A percentile compares a stretch with the other conserved stretches of the same genome.
Conservation (phyloP, 164 flowering plant species). For the Liriodendron chinense region DNA sequence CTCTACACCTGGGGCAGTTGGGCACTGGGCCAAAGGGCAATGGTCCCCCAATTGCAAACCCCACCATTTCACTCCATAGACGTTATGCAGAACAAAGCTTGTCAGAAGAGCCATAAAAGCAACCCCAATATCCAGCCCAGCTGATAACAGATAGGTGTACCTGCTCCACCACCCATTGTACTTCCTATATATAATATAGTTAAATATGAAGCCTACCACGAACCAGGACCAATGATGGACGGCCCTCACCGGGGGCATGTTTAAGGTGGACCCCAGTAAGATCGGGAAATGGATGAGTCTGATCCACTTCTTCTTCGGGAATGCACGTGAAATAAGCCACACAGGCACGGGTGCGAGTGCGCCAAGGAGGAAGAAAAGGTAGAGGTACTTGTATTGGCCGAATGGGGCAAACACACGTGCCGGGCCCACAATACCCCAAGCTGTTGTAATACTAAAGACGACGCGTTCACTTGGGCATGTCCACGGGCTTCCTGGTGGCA, state of each 20-base stretch:
- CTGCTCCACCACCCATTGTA: conserved; percentile 86
- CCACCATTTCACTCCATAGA: conserved; percentile 49
- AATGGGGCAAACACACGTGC: conserved; percentile 63
- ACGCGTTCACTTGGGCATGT: conserved; percentile 80
- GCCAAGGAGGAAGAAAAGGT: conserved; percentile 94
- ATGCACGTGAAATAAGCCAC: conserved; percentile 71
- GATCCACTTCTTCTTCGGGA: conserved; percentile 72
- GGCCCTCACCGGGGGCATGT: too few relatives aligned
- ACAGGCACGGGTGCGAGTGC: conserved; percentile 66
- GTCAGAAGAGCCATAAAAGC: conserved; percentile 81
- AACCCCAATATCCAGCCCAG: conserved; percentile 85
- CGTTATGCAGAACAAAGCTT: conserved; percentile 60
- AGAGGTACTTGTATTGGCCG: conserved; percentile 63
- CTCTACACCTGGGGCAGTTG: conserved; percentile 69
- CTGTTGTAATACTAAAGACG: conserved; percentile 87
- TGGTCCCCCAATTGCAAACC: conserved; percentile 83
- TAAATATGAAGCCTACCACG: conserved; percentile 74
- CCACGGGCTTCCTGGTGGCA: too few relatives aligned
- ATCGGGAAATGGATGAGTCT: too few relatives aligned
- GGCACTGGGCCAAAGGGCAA: conserved; percentile 70
- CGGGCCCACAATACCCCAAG: conserved; percentile 91
- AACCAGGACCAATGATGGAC: conserved; percentile 85
- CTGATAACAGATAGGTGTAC: conserved; percentile 85
- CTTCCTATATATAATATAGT: conserved; percentile 73
- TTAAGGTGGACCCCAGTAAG: too few relatives aligned